Base-by-base conservation (phyloP, 1,284 basidiomycete species). In the Ustilago loliicola region DNA sequence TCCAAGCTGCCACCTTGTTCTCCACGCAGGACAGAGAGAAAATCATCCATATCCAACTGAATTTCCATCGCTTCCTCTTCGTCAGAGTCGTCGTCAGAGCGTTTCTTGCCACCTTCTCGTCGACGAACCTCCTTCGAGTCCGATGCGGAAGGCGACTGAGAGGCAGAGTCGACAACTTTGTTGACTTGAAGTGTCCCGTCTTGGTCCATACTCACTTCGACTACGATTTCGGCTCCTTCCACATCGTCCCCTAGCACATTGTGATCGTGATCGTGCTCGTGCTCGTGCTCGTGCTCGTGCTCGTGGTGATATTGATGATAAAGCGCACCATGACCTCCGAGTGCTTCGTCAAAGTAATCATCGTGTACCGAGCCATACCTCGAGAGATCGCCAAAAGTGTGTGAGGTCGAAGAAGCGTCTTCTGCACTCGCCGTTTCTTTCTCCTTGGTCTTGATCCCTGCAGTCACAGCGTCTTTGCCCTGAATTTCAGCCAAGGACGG, bases 341-440 rank as follows among this genome's bases (percentile, higher is more conserved):
- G 53, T 2, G 66, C 75, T 48, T 78, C 72, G 32, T 79, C 72
- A 66, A 68, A 79, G 52, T 57, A 74, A 62, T 79, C 76, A 27
- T 79, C 76, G 34, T 79, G 65, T 19, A 72, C 62, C 15, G 72
- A 75, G n/a, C 56, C 66, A 60, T 63, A 79, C 13, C 66, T 72
- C 10, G 76, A 74, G 1, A 70, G 65, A 55, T 75, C 72, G 40
- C 76, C 76, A 48, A 60, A 75, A 1, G 76, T 79, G 34, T 80
- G 78, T 42, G 69, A 72, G 3, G 72, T 65, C n/a, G 42, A 21
- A 10, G n/a, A 21, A 9, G 25, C 48, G 48, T 2, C 34, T 48
- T 32, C 40, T 36, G 23, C 66, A 50, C 19, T 50, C 15, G n/a
- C 13, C 27, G 15, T n/a, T 45, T 34, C 21, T 13, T 30, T 21